phyloP scores from a whole-genome alignment of 306 rosid species.

The Pueraria montana region DNA sequence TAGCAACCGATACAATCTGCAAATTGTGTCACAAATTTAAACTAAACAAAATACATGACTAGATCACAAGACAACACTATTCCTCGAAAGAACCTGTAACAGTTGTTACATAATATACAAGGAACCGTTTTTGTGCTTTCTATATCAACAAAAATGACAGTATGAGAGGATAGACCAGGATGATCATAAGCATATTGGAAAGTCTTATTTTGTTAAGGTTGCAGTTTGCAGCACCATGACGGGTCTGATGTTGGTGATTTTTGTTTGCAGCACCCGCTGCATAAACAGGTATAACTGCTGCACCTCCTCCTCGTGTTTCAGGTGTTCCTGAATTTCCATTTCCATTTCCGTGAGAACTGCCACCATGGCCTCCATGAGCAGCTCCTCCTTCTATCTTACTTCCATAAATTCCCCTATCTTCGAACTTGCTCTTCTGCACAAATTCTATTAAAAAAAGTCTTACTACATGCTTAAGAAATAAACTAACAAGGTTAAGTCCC shows the following conservation, averaged over 20 bases:
- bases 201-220: constrained; percentile 46
- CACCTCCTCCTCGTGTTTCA: constrained; percentile 58
- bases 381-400: constrained; percentile 59
- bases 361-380: constrained; percentile 50
- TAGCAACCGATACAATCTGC: constrained; percentile 8
- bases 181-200: constrained; percentile 50
- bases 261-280: constrained; percentile 70
- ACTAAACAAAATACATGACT: constrained; percentile 10
- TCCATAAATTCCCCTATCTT: constrained; percentile 45
- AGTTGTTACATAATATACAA: constrained; percentile 3
- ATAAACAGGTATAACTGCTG: constrained; percentile 66
- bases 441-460: constrained; percentile 42
- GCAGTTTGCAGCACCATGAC: constrained; percentile 58
- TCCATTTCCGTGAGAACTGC: constrained; percentile 51
- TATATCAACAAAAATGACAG: constrained; percentile 43
- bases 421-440: constrained; percentile 49
- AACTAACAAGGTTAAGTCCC: constrained; percentile 6
- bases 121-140: not conserved
- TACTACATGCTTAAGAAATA: constrained; percentile 33
- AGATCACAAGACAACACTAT: constrained; percentile 19
- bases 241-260: constrained; percentile 51
- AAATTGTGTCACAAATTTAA: constrained; percentile 20
- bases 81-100: not conserved
- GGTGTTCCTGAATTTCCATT: constrained; percentile 46
- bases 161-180: constrained; percentile 50